phyloP scores from a whole-genome alignment of 2,329 filamentous ascomycete species.

The Neoscytalidium dimidiatum region DNA sequence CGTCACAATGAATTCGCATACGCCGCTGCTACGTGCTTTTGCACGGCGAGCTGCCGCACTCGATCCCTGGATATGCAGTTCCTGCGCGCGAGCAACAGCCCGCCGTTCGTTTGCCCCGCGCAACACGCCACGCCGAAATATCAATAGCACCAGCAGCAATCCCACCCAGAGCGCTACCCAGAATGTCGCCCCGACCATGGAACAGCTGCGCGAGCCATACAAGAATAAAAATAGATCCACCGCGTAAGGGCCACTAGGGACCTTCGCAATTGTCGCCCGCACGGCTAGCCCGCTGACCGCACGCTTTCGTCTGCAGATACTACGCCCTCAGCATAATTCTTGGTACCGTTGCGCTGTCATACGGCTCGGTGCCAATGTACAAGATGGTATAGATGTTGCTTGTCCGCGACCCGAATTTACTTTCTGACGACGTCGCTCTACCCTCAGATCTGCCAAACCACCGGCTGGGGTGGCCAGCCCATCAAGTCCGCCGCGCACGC shows the following conservation, averaged over 20 bases:
- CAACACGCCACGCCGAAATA: slow-evolving; percentile 29
- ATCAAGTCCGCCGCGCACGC: slow-evolving; percentile 75
- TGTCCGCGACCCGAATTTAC: not conserved
- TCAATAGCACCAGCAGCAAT: slow-evolving; percentile 34
- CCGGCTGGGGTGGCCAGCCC: slow-evolving; percentile 90
- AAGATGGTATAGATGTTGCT: slow-evolving; percentile 66
- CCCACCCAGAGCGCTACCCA: slow-evolving; percentile 26
- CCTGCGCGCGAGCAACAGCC: slow-evolving; percentile 35
- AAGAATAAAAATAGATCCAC: slow-evolving; percentile 68
- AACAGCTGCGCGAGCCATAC: slow-evolving; percentile 65
- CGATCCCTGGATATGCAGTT: slow-evolving; percentile 39
- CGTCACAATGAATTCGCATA: slow-evolving; percentile 14
- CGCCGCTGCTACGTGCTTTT: slow-evolving; percentile 5
- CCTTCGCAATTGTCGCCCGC: not conserved
- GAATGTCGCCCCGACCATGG: slow-evolving; percentile 58
- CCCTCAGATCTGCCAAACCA: slow-evolving; percentile 74
- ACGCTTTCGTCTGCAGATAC: slow-evolving; percentile 53
- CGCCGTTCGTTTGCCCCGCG: slow-evolving; percentile 22
- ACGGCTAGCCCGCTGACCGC: not conserved
- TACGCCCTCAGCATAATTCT: slow-evolving; percentile 78
- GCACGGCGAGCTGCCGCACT: slow-evolving; percentile 17
- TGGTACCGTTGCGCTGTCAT: slow-evolving; percentile 76
- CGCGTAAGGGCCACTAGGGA: slow-evolving; percentile 49
- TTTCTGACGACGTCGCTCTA: not conserved
- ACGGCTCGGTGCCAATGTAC: slow-evolving; percentile 83